A percentile compares a stretch with the other conserved stretches of the same genome.
Evolutionary conservation across 805 yeast genomes (phyloP).

Genomic region (Yueomyces sp.): DNA sequence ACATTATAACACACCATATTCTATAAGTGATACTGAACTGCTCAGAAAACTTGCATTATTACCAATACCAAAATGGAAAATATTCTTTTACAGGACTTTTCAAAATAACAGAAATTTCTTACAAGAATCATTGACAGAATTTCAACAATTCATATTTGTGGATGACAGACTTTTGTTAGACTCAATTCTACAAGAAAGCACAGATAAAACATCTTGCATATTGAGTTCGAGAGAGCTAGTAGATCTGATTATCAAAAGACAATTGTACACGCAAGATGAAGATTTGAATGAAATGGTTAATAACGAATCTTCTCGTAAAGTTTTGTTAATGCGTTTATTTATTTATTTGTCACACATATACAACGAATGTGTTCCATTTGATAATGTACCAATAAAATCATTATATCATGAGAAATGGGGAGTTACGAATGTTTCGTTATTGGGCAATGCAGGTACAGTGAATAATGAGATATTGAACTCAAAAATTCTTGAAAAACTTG

Average conservation of each 20-base stretch:
- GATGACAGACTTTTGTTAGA: conserved; percentile 19
- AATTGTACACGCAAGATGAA: conserved; percentile 29
- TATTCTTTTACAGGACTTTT: conserved; percentile 29
- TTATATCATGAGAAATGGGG: conserved; percentile 26
- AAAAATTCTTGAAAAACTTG: too few species aligned
- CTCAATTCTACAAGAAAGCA: conserved; percentile 4
- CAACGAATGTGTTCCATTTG: conserved; percentile 18
- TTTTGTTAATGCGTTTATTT: conserved; percentile 28
- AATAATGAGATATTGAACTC: too few species aligned
- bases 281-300: conserved; percentile 23
- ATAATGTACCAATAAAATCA: conserved; percentile 6
- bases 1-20: conserved; percentile 34
- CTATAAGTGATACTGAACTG: conserved; percentile 22
- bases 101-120: not conserved
- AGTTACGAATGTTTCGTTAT: conserved; percentile 14
- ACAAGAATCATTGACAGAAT: conserved; percentile 30
- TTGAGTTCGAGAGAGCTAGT: conserved; percentile 38
- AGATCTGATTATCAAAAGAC: conserved; percentile 42
- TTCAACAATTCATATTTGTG: conserved; percentile 37
- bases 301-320: conserved; percentile 24
- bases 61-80: conserved; percentile 23
- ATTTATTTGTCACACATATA: conserved; percentile 29
- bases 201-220: conserved; percentile 1
- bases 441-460: conserved; percentile 15
- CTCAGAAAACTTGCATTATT: too few species aligned